These are phyloP conservation scores for Coriolopsis trogii DNA, from an alignment of 1,284 basidiomycete genomes.

Conservation along the genomic window DNA sequence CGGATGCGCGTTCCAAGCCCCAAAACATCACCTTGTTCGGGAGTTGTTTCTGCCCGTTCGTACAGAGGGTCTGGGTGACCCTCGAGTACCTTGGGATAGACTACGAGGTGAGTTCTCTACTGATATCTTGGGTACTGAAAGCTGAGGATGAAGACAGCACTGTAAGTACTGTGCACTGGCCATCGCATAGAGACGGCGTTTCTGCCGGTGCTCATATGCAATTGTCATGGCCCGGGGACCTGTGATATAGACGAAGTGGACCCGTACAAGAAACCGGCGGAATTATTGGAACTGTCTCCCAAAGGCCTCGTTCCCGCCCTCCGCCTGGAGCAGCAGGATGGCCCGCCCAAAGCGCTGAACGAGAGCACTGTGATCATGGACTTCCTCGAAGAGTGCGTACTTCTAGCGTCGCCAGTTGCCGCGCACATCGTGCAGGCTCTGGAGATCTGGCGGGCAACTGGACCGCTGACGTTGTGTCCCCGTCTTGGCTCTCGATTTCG, in stretches of 20 bases:
- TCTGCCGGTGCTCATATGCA: no score
- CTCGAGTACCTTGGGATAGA: conserved; percentile 65
- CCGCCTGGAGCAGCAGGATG: conserved; percentile 45
- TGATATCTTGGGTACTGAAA: no score
- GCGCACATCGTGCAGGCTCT: no score
- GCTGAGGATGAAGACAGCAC: no score
- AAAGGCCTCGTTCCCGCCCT: conserved; percentile 80
- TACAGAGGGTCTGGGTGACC: conserved; percentile 72
- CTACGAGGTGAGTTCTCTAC: conserved; percentile 59
- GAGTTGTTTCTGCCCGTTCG: conserved; percentile 76
- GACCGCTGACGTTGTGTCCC: no score
- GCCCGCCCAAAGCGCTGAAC: conserved; percentile 62
- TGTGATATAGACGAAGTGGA: conserved; percentile 69
- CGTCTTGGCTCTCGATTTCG: not conserved
- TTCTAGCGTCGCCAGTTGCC: no score
- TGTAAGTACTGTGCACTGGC: conserved; percentile 30
- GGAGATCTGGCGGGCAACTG: no score
- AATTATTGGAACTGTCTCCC: conserved; percentile 77
- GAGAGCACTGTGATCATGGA: conserved; percentile 78
- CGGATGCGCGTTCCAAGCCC: conserved; percentile 43
- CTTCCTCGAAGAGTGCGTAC: conserved; percentile 69
- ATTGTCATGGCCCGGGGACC: no score
- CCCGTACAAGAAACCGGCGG: conserved; percentile 79
- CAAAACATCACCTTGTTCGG: conserved; percentile 67
- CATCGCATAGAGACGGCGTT: not conserved